These are phyloP conservation scores for Leptomonas seymouri DNA, from an alignment of 208 protist genomes.

Conservation along the genomic window DNA sequence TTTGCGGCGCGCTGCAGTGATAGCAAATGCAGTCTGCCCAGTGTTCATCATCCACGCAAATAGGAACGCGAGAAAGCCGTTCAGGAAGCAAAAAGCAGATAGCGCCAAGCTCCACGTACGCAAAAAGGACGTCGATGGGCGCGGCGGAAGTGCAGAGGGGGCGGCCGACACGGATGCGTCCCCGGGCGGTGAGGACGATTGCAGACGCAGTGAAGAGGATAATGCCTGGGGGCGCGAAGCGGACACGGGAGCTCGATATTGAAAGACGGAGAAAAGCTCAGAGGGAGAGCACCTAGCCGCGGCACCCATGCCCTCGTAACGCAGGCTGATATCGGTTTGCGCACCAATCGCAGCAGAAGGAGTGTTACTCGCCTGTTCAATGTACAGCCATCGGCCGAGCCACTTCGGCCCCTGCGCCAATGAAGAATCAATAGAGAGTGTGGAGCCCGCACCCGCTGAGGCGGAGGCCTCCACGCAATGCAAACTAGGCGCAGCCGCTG, in stretches of 20 bases:
- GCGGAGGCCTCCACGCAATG: background rate
- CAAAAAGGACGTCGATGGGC: background rate
- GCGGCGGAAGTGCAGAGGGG: too few species aligned
- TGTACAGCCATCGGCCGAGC: slow-evolving; percentile 8
- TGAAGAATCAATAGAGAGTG: background rate
- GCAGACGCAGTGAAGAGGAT: background rate
- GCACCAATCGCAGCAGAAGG: background rate
- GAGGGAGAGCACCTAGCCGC: too few species aligned
- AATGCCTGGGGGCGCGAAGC: too few species aligned
- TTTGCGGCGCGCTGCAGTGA: slow-evolving; percentile 13
- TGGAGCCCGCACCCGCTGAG: too few species aligned
- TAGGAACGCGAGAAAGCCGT: slow-evolving; percentile 33
- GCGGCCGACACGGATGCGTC: background rate
- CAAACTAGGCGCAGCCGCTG: background rate
- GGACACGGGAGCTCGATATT: too few species aligned
- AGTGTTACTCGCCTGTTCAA: background rate
- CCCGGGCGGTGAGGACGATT: background rate
- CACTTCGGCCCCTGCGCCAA: background rate
- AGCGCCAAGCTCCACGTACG: slow-evolving; percentile 1
- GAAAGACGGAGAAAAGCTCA: too few species aligned
- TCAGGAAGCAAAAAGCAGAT: slow-evolving; percentile 33
- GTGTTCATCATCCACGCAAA: slow-evolving; percentile 52
- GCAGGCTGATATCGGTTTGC: background rate
- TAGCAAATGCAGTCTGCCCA: slow-evolving; percentile 32
- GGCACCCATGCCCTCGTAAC: background rate